A percentile compares a stretch with the other conserved stretches of the same genome.
These are phyloP conservation scores for Aspergillus ruber DNA, from an alignment of 2,329 filamentous ascomycete genomes.

Conservation along the genomic window DNA sequence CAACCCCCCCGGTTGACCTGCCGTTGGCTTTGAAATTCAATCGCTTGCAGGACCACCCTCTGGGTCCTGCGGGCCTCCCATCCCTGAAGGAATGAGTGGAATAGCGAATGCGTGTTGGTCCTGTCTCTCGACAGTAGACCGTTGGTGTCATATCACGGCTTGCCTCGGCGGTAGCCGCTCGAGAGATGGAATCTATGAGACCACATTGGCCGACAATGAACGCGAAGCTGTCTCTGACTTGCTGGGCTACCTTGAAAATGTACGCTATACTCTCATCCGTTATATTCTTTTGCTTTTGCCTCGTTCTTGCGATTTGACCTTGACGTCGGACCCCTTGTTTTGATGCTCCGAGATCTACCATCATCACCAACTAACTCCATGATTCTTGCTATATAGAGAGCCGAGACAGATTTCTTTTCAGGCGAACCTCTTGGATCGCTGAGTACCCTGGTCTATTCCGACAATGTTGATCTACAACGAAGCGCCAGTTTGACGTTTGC, in stretches of 20 bases:
- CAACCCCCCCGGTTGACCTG: slow-evolving; percentile 1
- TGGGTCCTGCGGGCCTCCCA: slow-evolving; percentile 24
- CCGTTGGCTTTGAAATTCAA: slow-evolving; percentile 10
- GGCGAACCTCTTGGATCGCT: slow-evolving; percentile 89
- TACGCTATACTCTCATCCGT: slow-evolving; percentile 42
- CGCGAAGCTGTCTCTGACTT: slow-evolving; percentile 94
- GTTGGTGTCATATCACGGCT: slow-evolving; percentile 40
- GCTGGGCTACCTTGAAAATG: slow-evolving; percentile 92
- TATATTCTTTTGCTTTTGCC: slow-evolving; percentile 4
- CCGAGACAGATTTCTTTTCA: slow-evolving; percentile 96
- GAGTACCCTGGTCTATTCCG: slow-evolving; percentile 94
- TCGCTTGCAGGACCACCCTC: slow-evolving; percentile 18
- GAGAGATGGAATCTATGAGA: slow-evolving; percentile 76
- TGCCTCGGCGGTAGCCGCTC: slow-evolving; percentile 57
- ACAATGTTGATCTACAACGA: slow-evolving; percentile 95
- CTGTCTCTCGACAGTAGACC: slow-evolving; percentile 36
- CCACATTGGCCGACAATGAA: slow-evolving; percentile 88
- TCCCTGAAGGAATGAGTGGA: slow-evolving; percentile 28
- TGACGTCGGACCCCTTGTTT: neutral
- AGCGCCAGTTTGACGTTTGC: slow-evolving; percentile 98
- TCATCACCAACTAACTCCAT: slow-evolving; percentile 3
- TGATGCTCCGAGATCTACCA: slow-evolving; percentile 23
- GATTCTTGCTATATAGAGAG: slow-evolving; percentile 54
- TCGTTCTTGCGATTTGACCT: slow-evolving; percentile 3
- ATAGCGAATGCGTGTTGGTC: slow-evolving; percentile 36